phyloP scores from a whole-genome alignment of 768 basidiomycete genomes.

The Stropharia rugosoannulata region DNA sequence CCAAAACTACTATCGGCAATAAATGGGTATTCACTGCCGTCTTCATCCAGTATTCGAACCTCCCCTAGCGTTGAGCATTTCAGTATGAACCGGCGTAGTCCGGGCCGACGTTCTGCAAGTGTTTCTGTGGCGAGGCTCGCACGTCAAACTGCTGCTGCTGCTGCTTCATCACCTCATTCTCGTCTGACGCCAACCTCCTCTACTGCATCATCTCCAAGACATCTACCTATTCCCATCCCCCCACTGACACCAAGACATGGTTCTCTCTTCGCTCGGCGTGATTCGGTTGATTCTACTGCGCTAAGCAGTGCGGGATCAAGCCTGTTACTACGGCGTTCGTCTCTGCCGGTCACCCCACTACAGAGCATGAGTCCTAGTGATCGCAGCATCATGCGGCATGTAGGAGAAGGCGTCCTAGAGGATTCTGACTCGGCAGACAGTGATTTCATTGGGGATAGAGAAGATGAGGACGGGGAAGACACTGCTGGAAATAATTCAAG shows the following conservation, averaged over 20 bases:
- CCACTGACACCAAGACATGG: conserved; percentile 41
- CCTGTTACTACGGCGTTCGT: conserved; percentile 17
- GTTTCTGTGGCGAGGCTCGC: conserved; percentile 13
- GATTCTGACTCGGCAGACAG: conserved; percentile 69
- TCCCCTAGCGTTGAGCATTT: conserved; percentile 7
- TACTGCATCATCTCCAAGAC: conserved; percentile 55
- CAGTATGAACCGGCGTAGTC: conserved; percentile 10
- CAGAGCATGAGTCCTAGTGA: conserved; percentile 41
- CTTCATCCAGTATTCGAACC: background rate
- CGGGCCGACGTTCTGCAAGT: conserved; percentile 16
- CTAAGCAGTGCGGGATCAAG: conserved; percentile 34
- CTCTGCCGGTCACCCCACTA: conserved; percentile 18
- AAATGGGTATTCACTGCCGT: conserved; percentile 13
- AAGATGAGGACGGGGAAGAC: conserved; percentile 25
- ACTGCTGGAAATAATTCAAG: conserved; percentile 28
- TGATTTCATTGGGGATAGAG: conserved; percentile 30
- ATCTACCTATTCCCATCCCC: conserved; percentile 39
- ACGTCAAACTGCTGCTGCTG: background rate
- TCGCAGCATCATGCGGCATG: conserved; percentile 48
- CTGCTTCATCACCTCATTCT: background rate
- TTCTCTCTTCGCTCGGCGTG: conserved; percentile 38
- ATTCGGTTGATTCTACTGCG: conserved; percentile 30
- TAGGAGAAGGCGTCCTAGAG: conserved; percentile 76
- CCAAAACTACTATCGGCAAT: conserved; percentile 18
- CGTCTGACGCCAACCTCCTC: conserved; percentile 56